Percentiles rank a stretch among this genome's conserved stretches.
Conservation (phyloP, 2,329 filamentous ascomycete genomes). For the Colletotrichum falcatum region DNA sequence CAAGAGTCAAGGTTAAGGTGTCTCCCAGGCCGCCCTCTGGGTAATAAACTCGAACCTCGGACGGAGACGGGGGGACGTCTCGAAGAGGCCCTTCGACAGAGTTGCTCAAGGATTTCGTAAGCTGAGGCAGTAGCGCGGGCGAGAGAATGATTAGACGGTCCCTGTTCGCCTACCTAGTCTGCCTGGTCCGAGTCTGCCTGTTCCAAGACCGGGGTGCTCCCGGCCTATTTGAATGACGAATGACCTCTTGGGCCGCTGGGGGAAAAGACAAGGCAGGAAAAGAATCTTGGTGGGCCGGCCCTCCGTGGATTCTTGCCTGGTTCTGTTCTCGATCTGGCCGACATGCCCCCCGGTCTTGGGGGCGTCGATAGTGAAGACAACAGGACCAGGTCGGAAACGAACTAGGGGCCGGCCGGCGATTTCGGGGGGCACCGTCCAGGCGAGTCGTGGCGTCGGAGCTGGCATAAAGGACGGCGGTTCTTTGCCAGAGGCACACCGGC, state of each 20-base stretch:
- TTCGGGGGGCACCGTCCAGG: conserved; percentile 12
- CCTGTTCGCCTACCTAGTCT: conserved; percentile 17
- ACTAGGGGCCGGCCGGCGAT: neutral
- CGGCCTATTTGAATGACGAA: conserved; percentile 37
- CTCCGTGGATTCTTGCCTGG: conserved; percentile 19
- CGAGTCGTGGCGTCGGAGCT: conserved; percentile 30
- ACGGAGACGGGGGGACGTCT: conserved; percentile 36
- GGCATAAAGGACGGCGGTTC: conserved; percentile 2
- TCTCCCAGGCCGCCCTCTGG: conserved; percentile 30
- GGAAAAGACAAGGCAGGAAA: conserved; percentile 26
- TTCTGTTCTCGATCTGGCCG: conserved; percentile 31
- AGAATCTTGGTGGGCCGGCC: conserved; percentile 28
- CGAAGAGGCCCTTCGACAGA: conserved; percentile 27
- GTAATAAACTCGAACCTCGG: conserved; percentile 40
- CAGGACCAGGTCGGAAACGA: conserved; percentile 9
- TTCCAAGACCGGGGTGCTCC: conserved; percentile 27
- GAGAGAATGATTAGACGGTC: conserved; percentile 34
- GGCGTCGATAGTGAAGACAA: conserved; percentile 35
- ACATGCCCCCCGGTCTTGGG: conserved; percentile 19
- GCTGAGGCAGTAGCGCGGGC: conserved; percentile 36
- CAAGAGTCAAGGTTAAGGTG: conserved; percentile 16
- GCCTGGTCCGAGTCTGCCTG: neutral
- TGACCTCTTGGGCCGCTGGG: conserved; percentile 21
- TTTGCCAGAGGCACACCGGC: neutral
- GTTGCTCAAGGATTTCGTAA: conserved; percentile 17